Percentiles rank a stretch among this genome's conserved stretches.
These are phyloP conservation scores for Epichloe sp. DNA, from an alignment of 2,329 filamentous ascomycete species.

Conservation along the genomic window DNA sequence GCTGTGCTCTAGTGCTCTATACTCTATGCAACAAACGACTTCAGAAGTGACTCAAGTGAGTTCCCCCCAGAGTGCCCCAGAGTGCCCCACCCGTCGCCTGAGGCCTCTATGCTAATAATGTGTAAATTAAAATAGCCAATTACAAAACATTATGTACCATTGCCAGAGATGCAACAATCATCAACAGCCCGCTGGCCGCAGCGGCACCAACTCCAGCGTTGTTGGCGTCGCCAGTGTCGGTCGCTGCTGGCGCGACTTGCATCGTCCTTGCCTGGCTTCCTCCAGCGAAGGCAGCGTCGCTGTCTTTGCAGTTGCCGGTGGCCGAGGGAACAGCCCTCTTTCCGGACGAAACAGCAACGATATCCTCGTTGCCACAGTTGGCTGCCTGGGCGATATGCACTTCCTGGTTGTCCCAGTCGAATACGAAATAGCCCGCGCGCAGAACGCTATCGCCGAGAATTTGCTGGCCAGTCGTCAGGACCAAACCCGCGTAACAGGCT, in stretches of 20 bases:
- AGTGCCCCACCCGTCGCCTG: too few species aligned
- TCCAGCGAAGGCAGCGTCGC: constrained; percentile 9
- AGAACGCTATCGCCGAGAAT: constrained; percentile 31
- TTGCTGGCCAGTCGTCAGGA: constrained; percentile 26
- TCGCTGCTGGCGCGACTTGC: constrained; percentile 7
- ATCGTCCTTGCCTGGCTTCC: constrained; percentile 8
- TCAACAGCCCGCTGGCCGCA: not conserved
- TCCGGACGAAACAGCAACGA: constrained; percentile 23
- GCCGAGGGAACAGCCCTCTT: constrained; percentile 19
- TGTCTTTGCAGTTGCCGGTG: constrained; percentile 22
- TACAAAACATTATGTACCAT: constrained; percentile 4
- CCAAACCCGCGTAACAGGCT: constrained; percentile 28
- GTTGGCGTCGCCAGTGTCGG: constrained; percentile 3
- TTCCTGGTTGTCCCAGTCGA: constrained; percentile 30
- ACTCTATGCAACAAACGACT: too few species aligned
- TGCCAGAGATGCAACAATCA: not conserved
- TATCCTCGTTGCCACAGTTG: constrained; percentile 25
- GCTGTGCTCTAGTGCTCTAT: too few species aligned
- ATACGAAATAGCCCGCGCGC: constrained; percentile 32
- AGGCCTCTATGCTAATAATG: too few species aligned
- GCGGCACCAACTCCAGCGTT: constrained; percentile 4
- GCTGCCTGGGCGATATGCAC: constrained; percentile 29
- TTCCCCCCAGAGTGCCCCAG: too few species aligned
- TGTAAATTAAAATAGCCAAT: not conserved
- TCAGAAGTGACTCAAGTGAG: too few species aligned